Evolutionary conservation across 148 eudicot species (phyloP), one percentile per base, ranked within the genome.

Genomic region (Chenopodium quinoa): DNA sequence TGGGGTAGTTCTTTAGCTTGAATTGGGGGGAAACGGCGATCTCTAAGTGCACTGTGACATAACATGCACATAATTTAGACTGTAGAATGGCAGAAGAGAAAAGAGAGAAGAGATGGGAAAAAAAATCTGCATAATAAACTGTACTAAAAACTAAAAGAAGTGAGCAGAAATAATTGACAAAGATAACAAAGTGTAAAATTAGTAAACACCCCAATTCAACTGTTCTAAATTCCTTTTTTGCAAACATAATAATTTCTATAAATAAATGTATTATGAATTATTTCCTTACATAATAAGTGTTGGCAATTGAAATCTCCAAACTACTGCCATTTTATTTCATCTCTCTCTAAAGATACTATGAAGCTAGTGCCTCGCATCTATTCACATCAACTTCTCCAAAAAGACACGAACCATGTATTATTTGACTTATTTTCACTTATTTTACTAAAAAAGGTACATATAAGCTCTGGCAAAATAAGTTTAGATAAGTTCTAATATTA

Each of bases 11-110:
- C 99, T 88, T 89, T 94, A 85, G 93, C 91, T 83, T 91, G 93
- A 86, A 96, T 94, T 37, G 99, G 99, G 65, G 97, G 86, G 66
- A 96, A 96, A 25, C 98, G 91, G 44, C 95, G 91, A 85, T 96
- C 99, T 88, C 94, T 89, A 79, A 96, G 89, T 69, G 99, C 98
- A 82, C 98, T 96, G 92, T n/a, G 85, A 88, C 72, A 82, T 29
- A 83, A 63, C 32, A 68, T 62, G 84, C 65, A 85, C 32, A 70
- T 13, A 86, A 77, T 73, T 71, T 44, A 69, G 34, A 81, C 50
- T 69, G 73, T 13, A 64, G 56, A 66, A 50, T 32, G 83, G 50
- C 27, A 20, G 71, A 44, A 56, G 56, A 16, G 16, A 29, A 7
- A 62, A 40, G 7, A 6, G 9, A 71, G 14, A 71, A 13, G 8